Evolutionary conservation across 148 eudicot genomes (phyloP).

Genomic region (Dianthus caryophyllus): DNA sequence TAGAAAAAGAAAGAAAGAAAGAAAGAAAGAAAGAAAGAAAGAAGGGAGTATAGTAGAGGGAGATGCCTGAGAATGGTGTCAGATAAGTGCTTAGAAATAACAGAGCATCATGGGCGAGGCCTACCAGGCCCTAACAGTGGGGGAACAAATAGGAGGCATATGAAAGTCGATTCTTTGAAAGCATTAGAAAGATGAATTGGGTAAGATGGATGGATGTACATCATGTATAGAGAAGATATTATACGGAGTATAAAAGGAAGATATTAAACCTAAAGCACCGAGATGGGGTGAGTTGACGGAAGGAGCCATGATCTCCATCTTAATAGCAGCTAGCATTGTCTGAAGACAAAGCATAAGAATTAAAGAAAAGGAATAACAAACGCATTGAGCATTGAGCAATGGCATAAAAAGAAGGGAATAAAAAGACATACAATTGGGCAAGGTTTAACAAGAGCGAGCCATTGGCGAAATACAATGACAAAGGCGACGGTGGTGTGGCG

Average conservation of each 20-base stretch:
- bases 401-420: slow-evolving; percentile 16
- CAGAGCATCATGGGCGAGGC: slow-evolving; percentile 75
- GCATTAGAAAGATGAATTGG: background rate
- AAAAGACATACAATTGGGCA: slow-evolving; percentile 63
- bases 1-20: background rate
- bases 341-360: slow-evolving; percentile 19
- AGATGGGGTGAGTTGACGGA: slow-evolving; percentile 68
- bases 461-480: slow-evolving; percentile 69
- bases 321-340: slow-evolving; percentile 90
- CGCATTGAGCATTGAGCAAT: slow-evolving; percentile 41
- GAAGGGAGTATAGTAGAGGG: slow-evolving; percentile 1
- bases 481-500: slow-evolving; percentile 74
- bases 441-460: slow-evolving; percentile 90
- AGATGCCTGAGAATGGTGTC: slow-evolving; percentile 69
- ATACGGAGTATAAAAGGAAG: too few relatives aligned
- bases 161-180: slow-evolving; percentile 81
- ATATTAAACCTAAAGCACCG: slow-evolving; percentile 90
- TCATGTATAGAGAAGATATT: slow-evolving; percentile 1
- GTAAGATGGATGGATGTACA: slow-evolving; percentile 1
- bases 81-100: slow-evolving; percentile 78
- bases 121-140: slow-evolving; percentile 78
- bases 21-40: slow-evolving; percentile 5
- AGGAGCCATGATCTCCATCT: slow-evolving; percentile 93
- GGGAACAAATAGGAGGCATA: slow-evolving; percentile 96
- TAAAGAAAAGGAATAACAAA: slow-evolving; percentile 41